A percentile compares a stretch with the other conserved stretches of the same genome.
Conservation (phyloP, 2,329 filamentous ascomycete genomes). For the Verticillium tricorpus region DNA sequence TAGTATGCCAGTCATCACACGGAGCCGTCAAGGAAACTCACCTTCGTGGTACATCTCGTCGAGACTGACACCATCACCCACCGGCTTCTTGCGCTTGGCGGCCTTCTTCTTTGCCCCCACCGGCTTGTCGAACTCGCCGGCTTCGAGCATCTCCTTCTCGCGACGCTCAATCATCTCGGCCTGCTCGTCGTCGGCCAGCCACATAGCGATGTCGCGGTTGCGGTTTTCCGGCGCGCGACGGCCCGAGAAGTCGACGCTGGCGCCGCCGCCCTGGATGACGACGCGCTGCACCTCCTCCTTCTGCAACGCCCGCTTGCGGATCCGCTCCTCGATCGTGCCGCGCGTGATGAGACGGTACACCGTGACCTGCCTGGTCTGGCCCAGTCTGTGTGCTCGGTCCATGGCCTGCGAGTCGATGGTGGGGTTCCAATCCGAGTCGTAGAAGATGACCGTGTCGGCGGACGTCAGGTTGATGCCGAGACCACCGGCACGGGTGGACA, state of each 20-base stretch:
- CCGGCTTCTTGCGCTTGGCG: constrained; percentile 51
- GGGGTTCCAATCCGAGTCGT: constrained; percentile 99
- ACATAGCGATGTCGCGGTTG: constrained; percentile 97
- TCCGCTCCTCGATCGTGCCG: constrained; percentile 95
- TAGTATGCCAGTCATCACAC: neutral
- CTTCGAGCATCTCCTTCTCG: constrained; percentile 79
- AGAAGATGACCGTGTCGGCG: constrained; percentile 98
- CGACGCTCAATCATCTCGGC: constrained; percentile 90
- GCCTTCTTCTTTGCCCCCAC: constrained; percentile 53
- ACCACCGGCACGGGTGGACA: constrained; percentile 94
- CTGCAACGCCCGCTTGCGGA: constrained; percentile 91
- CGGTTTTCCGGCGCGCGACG: constrained; percentile 82
- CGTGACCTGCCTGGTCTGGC: constrained; percentile 91
- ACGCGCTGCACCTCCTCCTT: constrained; percentile 99
- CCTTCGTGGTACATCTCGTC: constrained; percentile 99
- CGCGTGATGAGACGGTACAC: constrained; percentile 97
- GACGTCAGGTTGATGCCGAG: constrained; percentile 96
- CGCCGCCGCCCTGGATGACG: constrained; percentile 87
- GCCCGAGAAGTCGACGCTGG: constrained; percentile 94
- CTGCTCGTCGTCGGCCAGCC: constrained; percentile 96
- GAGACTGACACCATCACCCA: constrained; percentile 57
- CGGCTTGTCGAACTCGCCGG: constrained; percentile 58
- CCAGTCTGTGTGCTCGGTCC: constrained; percentile 96
- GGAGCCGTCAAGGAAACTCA: constrained; percentile 45
- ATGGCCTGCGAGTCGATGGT: constrained; percentile 98